Evolutionary conservation across 2,329 filamentous ascomycete genomes (phyloP).

Genomic region (Colletotrichum sp.): DNA sequence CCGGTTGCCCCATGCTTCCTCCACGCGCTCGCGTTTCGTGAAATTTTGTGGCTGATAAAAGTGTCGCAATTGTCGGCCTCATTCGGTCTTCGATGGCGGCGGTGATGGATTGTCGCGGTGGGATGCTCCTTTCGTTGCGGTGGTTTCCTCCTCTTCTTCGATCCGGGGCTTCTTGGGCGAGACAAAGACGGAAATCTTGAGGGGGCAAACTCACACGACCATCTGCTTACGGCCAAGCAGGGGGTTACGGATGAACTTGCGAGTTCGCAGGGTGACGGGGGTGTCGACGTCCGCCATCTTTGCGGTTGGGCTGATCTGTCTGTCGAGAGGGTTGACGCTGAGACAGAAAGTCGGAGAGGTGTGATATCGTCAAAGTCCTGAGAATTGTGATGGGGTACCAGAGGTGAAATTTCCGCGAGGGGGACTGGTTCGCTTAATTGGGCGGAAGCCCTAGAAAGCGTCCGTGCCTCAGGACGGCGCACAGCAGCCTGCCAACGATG

Average conservation of each 20-base stretch:
- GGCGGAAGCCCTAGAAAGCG: conserved; percentile 49
- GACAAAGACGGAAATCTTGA: neutral
- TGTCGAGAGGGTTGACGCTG: conserved; percentile 23
- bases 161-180: neutral
- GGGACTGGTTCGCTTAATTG: conserved; percentile 40
- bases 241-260: conserved; percentile 99
- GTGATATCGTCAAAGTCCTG: conserved; percentile 17
- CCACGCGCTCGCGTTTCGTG: neutral
- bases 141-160: neutral
- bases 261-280: conserved; percentile 88
- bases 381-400: conserved; percentile 14
- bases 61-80: neutral
- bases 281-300: conserved; percentile 88
- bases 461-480: neutral
- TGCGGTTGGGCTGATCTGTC: conserved; percentile 47
- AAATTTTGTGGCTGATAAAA: neutral
- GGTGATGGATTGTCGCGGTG: neutral
- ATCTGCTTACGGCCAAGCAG: conserved; percentile 99
- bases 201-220: conserved; percentile 83
- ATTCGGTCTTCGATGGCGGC: neutral
- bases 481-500: neutral
- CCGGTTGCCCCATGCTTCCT: neutral
- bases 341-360: conserved; percentile 20
- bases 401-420: conserved; percentile 21
- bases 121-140: neutral